Conservation (phyloP, 1,139 yeast species). For the Scheffersomyces insectosa region DNA sequence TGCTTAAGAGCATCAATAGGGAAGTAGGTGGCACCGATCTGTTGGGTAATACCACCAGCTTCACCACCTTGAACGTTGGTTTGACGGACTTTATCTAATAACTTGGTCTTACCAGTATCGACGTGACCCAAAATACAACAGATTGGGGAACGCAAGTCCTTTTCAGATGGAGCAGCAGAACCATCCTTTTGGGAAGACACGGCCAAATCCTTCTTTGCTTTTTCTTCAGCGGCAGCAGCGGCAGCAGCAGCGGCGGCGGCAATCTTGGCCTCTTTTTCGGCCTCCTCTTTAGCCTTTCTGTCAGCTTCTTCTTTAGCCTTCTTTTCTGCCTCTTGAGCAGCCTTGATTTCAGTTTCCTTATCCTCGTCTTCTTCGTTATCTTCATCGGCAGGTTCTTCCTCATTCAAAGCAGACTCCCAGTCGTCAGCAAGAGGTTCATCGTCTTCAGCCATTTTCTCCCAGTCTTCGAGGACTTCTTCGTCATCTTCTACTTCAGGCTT, state of each 20-base stretch:
- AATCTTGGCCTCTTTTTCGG: constrained; percentile 7
- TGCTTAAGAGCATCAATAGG: constrained; percentile 91
- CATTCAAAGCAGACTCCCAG: constrained; percentile 45
- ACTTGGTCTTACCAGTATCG: constrained; percentile 98
- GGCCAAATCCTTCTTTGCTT: constrained; percentile 26
- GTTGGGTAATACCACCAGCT: constrained; percentile 99
- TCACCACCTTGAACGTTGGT: constrained; percentile 99
- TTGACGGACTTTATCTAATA: constrained; percentile 95
- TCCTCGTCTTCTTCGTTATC: constrained; percentile 13
- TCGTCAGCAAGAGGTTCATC: constrained; percentile 47
- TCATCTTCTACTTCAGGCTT: constrained; percentile 33
- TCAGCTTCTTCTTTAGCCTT: constrained; percentile 21
- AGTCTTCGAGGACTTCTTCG: constrained; percentile 62
- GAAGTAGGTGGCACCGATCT: constrained; percentile 99
- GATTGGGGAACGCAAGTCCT: constrained; percentile 91
- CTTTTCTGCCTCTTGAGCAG: constrained; percentile 18
- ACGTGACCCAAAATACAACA: constrained; percentile 99
- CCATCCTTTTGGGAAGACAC: constrained; percentile 12
- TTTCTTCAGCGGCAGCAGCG: constrained; percentile 27
- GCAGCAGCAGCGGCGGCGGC: constrained; percentile 12
- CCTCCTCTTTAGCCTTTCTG: constrained; percentile 20
- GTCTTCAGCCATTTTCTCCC: constrained; percentile 67
- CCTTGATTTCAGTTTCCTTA: constrained; percentile 8
- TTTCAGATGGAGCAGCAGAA: constrained; percentile 22
- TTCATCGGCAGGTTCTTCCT: constrained; percentile 22